Evolutionary conservation across 192 early-diverging fungal genomes (phyloP).

Genomic region (Lobosporangium transversale): DNA sequence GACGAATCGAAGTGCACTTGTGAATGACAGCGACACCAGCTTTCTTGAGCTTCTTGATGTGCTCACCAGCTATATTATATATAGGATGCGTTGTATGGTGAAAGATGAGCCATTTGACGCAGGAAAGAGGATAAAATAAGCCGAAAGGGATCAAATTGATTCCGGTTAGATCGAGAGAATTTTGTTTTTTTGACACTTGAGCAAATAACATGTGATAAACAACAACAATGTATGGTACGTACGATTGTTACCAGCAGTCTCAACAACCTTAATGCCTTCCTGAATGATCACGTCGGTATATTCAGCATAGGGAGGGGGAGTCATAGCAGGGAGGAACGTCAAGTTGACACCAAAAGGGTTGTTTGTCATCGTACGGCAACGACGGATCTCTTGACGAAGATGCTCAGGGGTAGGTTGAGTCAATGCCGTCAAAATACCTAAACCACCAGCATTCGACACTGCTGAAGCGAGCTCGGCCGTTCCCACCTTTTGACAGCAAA

Average conservation of each 20-base stretch:
- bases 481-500: conserved; percentile 29
- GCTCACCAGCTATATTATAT: conserved; percentile 58
- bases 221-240: conserved; percentile 18
- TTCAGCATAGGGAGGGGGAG: conserved; percentile 81
- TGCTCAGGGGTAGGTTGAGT: conserved; percentile 85
- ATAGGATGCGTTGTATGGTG: too few relatives aligned
- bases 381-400: conserved; percentile 74
- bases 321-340: conserved; percentile 83
- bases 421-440: conserved; percentile 76
- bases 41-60: conserved; percentile 79
- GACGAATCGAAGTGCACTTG: conserved; percentile 83
- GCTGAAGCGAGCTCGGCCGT: conserved; percentile 68
- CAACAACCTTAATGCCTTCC: conserved; percentile 81
- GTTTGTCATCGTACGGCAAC: conserved; percentile 77
- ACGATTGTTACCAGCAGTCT: conserved; percentile 88
- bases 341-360: conserved; percentile 88
- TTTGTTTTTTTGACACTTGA: too few relatives aligned
- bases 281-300: conserved; percentile 79
- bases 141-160: too few relatives aligned
- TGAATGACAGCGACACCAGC: conserved; percentile 79
- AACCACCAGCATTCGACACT: conserved; percentile 83
- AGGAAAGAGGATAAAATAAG: too few relatives aligned
- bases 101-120: too few relatives aligned
- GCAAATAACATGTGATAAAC: conserved; percentile 28
- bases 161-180: too few relatives aligned